These are phyloP conservation scores for Suillus clintonianus DNA, from an alignment of 768 basidiomycete genomes.

Conservation along the genomic window DNA sequence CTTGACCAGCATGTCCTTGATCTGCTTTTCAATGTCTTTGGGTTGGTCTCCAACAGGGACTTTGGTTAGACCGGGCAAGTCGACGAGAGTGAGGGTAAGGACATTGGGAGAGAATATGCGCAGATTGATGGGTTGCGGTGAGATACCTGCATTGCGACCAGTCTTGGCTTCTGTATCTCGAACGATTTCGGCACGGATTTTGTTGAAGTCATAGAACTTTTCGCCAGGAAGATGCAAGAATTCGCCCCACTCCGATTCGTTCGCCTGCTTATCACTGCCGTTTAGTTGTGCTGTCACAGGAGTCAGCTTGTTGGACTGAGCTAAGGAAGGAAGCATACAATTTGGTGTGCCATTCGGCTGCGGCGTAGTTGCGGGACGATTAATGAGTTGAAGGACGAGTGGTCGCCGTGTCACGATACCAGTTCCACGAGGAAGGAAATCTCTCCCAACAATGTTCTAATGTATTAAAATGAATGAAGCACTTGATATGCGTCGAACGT, in stretches of 20 bases:
- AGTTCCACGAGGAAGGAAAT: constrained; percentile 97
- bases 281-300: constrained; percentile 32
- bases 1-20: constrained; percentile 93
- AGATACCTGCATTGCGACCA: constrained; percentile 97
- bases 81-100: constrained; percentile 95
- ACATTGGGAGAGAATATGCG: constrained; percentile 98
- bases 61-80: constrained; percentile 94
- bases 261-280: constrained; percentile 71
- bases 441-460: constrained; percentile 96
- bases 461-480: not conserved
- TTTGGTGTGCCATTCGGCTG: constrained; percentile 43
- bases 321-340: constrained; percentile 35
- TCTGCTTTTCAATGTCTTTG: constrained; percentile 96
- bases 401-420: constrained; percentile 98
- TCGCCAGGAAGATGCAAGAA: constrained; percentile 95
- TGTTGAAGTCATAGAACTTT: constrained; percentile 97
- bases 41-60: constrained; percentile 97
- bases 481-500: constrained; percentile 8
- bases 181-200: constrained; percentile 95
- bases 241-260: constrained; percentile 97
- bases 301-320: not conserved
- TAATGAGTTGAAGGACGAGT: constrained; percentile 93
- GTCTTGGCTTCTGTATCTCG: constrained; percentile 98
- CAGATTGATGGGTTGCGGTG: constrained; percentile 94
- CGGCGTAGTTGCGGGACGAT: constrained; percentile 62